These are phyloP conservation scores for Neonectria ditissima DNA, from an alignment of 2,329 filamentous ascomycete species.

Conservation along the genomic window DNA sequence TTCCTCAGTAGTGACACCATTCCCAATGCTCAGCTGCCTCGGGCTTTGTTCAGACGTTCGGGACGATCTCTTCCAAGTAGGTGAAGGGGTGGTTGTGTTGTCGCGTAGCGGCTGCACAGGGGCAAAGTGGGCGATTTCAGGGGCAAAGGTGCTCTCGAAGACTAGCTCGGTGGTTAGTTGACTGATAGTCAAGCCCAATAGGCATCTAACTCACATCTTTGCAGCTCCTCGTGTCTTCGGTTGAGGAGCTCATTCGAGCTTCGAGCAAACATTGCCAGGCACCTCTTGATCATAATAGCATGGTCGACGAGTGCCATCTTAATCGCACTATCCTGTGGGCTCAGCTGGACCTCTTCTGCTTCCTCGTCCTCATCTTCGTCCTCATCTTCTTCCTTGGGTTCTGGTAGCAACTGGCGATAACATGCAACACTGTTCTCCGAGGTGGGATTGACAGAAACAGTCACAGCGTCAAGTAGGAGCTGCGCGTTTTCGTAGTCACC, in stretches of 20 bases:
- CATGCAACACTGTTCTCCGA: conserved; percentile 82
- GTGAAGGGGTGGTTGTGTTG: conserved; percentile 57
- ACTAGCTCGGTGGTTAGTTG: conserved; percentile 54
- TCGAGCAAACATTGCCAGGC: conserved; percentile 76
- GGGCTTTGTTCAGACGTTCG: conserved; percentile 55
- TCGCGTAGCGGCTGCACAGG: conserved; percentile 60
- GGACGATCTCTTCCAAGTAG: conserved; percentile 63
- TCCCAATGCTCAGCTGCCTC: conserved; percentile 49
- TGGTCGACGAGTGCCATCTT: conserved; percentile 90
- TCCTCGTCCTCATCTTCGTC: conserved; percentile 56
- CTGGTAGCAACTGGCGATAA: conserved; percentile 80
- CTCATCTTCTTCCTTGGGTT: conserved; percentile 54
- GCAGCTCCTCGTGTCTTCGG: conserved; percentile 69
- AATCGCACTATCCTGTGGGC: conserved; percentile 79
- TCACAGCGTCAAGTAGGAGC: conserved; percentile 79
- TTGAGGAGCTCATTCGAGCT: conserved; percentile 70
- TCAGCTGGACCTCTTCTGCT: conserved; percentile 61
- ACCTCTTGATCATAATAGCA: conserved; percentile 86
- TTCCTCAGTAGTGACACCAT: conserved; percentile 59
- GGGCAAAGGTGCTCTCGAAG: conserved; percentile 72
- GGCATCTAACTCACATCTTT: conserved; percentile 67
- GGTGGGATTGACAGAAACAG: conserved; percentile 78
- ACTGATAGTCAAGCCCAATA: not conserved
- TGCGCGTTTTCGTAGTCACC: conserved; percentile 78
- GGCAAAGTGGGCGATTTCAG: conserved; percentile 73